These are phyloP conservation scores for Claviceps sp. DNA, from an alignment of 2,329 filamentous ascomycete species.

Conservation along the genomic window DNA sequence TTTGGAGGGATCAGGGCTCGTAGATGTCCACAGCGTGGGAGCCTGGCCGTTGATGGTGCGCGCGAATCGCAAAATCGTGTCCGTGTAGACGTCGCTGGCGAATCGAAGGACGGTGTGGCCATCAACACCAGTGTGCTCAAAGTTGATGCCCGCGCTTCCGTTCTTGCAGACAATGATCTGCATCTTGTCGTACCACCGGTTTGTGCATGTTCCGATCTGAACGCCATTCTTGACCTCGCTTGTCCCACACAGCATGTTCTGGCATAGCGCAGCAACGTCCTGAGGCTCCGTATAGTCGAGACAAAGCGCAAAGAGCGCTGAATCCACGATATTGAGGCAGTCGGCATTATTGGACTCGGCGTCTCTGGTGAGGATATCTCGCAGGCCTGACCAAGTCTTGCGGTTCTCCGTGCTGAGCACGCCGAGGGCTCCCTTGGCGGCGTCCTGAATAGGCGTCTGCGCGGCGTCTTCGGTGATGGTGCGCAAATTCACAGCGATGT, in stretches of 20 bases:
- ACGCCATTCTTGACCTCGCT: constrained; percentile 85
- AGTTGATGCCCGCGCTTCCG: constrained; percentile 96
- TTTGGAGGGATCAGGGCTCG: constrained; percentile 84
- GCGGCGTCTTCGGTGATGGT: constrained; percentile 85
- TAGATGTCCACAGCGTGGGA: constrained; percentile 80
- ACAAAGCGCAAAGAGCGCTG: constrained; percentile 82
- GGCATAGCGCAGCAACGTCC: constrained; percentile 73
- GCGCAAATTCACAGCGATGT: constrained; percentile 80
- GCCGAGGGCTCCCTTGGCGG: constrained; percentile 86
- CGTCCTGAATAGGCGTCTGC: constrained; percentile 81
- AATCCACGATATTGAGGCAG: constrained; percentile 89
- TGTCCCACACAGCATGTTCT: constrained; percentile 96
- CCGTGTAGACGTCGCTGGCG: constrained; percentile 90
- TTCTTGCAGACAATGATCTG: constrained; percentile 99
- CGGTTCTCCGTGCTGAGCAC: constrained; percentile 93
- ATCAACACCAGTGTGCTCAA: constrained; percentile 95
- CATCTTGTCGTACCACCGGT: constrained; percentile 97
- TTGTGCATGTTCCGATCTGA: constrained; percentile 94
- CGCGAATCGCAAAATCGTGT: constrained; percentile 92
- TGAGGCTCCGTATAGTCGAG: constrained; percentile 82
- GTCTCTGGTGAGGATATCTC: constrained; percentile 77
- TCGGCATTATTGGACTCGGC: constrained; percentile 89
- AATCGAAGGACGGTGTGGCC: constrained; percentile 94
- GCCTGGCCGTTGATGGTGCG: constrained; percentile 90
- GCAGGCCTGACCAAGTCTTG: constrained; percentile 85